Evolutionary conservation across 352 stramenopile species (phyloP), one percentile per base, ranked within the genome.

Genomic region (Globisporangium acanthophoron): DNA sequence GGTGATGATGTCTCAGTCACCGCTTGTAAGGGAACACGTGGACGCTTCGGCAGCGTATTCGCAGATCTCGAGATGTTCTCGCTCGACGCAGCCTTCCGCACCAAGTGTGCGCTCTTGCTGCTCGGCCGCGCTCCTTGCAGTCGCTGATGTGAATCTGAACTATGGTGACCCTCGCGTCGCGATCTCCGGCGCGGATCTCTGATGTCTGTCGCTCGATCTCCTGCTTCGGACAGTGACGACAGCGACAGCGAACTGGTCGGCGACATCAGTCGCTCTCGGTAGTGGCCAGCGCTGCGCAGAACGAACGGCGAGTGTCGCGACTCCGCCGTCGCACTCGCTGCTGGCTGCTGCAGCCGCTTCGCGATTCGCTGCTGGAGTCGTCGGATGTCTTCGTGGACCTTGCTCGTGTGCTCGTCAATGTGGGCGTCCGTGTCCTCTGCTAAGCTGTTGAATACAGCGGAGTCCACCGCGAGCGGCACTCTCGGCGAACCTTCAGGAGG

Each of bases 381-480:
- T 16, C 76, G 75, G 41, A 92, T 84, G 54, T 93, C 83, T 53
- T 86, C 77, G 56, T 90, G 83, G 29, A 93, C 70, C 29, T 78
- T 88, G 45, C 52, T 84, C 1, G 79, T 82, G 41, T 81, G 80
- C 6, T 69, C 67, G 18, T 92, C 78, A 20, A 92, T 76, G 18
- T 41, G 55, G 1, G 27, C 40, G 12, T 58, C 52, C 35, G 67
- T 53, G 2, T 66, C 56, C 54, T 84, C 78, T 57, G 44, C 44
- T 15, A 49, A 16, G n/a, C 44, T 49, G 44, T 31, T 31, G 44
- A 49, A 49, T 2, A 49, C 44, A 4, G n/a, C 20, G 20, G 4
- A 49, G 4, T 49, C n/a, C 20, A 13, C 15, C 7, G 44, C 18
- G 2, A 24, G 24, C 8, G n/a, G 44, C 20, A n/a, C 44, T 16